A percentile compares a stretch with the other conserved stretches of the same genome.
Conservation (phyloP, 1,139 yeast genomes). For the Pichia sp. region DNA sequence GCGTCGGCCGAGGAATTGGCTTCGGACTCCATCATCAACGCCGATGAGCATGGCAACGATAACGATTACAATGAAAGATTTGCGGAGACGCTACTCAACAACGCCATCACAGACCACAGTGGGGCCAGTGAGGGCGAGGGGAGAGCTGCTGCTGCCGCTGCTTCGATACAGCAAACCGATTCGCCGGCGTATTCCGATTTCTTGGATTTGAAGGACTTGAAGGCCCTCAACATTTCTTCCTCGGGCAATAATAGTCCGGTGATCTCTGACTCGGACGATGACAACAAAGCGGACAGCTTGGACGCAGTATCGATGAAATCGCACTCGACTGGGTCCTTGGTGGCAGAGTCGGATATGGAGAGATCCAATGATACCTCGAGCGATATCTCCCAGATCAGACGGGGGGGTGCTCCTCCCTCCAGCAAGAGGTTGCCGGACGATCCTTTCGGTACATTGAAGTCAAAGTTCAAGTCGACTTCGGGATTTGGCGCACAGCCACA, state of each 20-base stretch:
- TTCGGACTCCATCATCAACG: neutral
- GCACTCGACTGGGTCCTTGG: conserved; percentile 15
- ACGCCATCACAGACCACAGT: neutral
- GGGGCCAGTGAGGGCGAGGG: no score
- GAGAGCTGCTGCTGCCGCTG: neutral
- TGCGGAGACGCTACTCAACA: neutral
- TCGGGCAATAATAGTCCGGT: conserved; percentile 16
- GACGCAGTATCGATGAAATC: conserved; percentile 8
- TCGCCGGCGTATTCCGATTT: neutral
- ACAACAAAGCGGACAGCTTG: conserved; percentile 4
- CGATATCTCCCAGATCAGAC: neutral
- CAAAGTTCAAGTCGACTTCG: neutral
- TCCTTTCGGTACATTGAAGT: neutral
- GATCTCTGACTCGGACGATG: conserved; percentile 19
- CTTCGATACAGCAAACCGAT: no score
- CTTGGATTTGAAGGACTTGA: conserved; percentile 3
- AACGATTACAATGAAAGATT: neutral
- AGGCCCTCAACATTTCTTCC: conserved; percentile 3
- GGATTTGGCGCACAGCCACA: neutral
- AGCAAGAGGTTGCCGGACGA: neutral
- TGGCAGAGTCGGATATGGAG: conserved; percentile 8
- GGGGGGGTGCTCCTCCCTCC: neutral
- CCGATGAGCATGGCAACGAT: conserved; percentile 4
- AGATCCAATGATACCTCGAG: conserved; percentile 1
- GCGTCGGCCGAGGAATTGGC: neutral